Evolutionary conservation across 2,329 filamentous ascomycete genomes (phyloP).

Genomic region (Colletotrichum tropicicola): DNA sequence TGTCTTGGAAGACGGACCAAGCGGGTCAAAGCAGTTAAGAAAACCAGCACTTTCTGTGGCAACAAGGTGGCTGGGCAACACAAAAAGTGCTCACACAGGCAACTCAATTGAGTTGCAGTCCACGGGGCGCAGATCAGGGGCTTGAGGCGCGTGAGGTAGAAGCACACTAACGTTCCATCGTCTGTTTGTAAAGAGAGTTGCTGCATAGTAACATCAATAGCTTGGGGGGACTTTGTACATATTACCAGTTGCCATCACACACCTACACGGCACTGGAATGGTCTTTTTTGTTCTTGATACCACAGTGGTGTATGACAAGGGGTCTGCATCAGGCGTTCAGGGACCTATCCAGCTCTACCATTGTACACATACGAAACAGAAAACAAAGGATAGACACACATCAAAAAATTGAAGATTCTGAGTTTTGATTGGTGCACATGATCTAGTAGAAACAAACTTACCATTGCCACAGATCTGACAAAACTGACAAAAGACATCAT

Average conservation of each 20-base stretch:
- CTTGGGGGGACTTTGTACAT: not conserved
- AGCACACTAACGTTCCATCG: no score
- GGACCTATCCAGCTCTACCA: not conserved
- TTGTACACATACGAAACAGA: not conserved
- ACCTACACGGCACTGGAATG: not conserved
- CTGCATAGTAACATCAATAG: not conserved
- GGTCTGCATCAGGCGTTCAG: not conserved
- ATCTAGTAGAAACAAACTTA: no score
- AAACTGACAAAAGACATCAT: no score
- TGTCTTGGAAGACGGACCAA: not conserved
- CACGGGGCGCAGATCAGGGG: not conserved
- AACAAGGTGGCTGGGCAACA: constrained; percentile 19
- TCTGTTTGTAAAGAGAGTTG: no score
- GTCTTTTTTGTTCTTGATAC: constrained; percentile 14
- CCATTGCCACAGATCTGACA: no score
- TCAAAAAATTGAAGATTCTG: not conserved
- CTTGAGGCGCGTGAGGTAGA: not conserved
- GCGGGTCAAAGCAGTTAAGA: not conserved
- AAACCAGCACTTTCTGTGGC: constrained; percentile 19
- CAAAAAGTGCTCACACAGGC: not conserved
- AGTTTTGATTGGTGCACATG: not conserved
- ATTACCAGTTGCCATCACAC: not conserved
- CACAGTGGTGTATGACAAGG: not conserved
- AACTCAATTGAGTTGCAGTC: constrained; percentile 19
- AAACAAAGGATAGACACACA: not conserved